Base-by-base conservation (phyloP, 2,329 filamentous ascomycete genomes). In the Cephalotrichum gorgonifer region DNA sequence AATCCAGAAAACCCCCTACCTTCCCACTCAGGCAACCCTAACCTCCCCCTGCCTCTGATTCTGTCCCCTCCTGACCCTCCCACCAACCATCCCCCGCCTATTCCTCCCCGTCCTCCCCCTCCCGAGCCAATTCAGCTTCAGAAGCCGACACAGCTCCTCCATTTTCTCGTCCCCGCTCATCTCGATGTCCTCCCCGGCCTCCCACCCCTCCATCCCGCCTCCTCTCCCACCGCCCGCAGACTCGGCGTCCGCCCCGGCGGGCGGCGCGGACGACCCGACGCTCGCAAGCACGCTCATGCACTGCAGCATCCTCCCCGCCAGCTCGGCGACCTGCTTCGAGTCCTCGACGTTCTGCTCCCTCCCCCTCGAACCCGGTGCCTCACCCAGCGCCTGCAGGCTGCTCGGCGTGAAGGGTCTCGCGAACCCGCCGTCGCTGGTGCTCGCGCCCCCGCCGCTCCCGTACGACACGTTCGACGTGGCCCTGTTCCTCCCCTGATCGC, bases 71-170 rank as follows among this genome's bases (percentile, higher is more conserved):
- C 69, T 69, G 9, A 79, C 75, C 47, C 77, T 64, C 0, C 75
- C 77, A 2, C 89, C 90, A 1, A 97, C 90, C 61, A 96, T 91
- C 0, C 93, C 93, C 54, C 88, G 79, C 48, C 93, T 72, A 64
- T 97, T 94, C 54, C 93, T 75, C 0, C 93, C 93, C 3, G 89
- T 97, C 31, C 93, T 72, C 0, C 91, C 91, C 43, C 93, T 75
- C 0, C 91, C 91, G 2, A 98, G 75, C 93, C 93, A 98, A 64
- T 98, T 98, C 58, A 96, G 81, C 68, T 97, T 98, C 53, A 98
- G 71, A 57, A 93, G 82, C 60, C 88, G 85, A 50, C 85, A 88
- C 53, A 98, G 70, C 59, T 90, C 79, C 53, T 91, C 85, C 59
- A 97, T 85, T 65, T 85, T 88, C 50, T 76, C 77, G 61, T 91